A percentile compares a stretch with the other conserved stretches of the same genome.
phyloP scores from a whole-genome alignment of 1,284 basidiomycete genomes.

The Inonotus obliquus region DNA sequence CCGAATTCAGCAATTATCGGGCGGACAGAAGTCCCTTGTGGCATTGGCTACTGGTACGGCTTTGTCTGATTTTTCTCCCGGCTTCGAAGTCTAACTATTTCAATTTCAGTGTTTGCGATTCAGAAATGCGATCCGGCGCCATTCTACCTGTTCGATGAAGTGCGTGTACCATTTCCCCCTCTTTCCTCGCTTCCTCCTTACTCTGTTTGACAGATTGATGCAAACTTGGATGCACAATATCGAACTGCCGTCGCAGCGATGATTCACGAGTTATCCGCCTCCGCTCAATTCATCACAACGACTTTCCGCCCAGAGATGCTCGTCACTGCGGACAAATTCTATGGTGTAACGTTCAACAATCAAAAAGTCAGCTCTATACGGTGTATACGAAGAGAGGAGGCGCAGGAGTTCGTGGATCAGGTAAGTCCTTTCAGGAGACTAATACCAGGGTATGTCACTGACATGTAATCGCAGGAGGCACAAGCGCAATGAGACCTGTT shows the following conservation, averaged over 20 bases:
- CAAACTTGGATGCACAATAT: slow-evolving; percentile 96
- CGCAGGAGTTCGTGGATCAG: slow-evolving; percentile 87
- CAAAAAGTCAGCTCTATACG: slow-evolving; percentile 91
- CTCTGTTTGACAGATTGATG: slow-evolving; percentile 68
- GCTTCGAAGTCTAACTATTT: neutral
- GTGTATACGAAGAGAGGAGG: slow-evolving; percentile 78
- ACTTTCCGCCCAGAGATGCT: slow-evolving; percentile 99
- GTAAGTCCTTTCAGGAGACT: slow-evolving; percentile 30
- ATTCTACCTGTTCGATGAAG: slow-evolving; percentile 99
- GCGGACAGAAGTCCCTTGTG: slow-evolving; percentile 96
- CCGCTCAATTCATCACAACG: slow-evolving; percentile 97
- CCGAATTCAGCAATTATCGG: slow-evolving; percentile 94
- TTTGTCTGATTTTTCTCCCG: neutral
- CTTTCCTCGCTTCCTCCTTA: neutral
- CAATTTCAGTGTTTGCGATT: slow-evolving; percentile 87
- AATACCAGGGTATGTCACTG: neutral
- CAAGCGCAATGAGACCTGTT: slow-evolving; percentile 26
- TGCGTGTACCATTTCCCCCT: slow-evolving; percentile 27
- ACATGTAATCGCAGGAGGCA: slow-evolving; percentile 25
- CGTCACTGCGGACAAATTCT: slow-evolving; percentile 91
- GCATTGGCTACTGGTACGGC: slow-evolving; percentile 83
- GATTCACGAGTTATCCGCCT: slow-evolving; percentile 86
- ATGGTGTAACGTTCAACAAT: slow-evolving; percentile 98
- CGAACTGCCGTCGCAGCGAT: slow-evolving; percentile 97
- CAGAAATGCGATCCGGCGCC: slow-evolving; percentile 99